Percentiles rank a stretch among this genome's conserved stretches.
phyloP scores from a whole-genome alignment of 257 asterid species.

The Solanum megistacrolobum region DNA sequence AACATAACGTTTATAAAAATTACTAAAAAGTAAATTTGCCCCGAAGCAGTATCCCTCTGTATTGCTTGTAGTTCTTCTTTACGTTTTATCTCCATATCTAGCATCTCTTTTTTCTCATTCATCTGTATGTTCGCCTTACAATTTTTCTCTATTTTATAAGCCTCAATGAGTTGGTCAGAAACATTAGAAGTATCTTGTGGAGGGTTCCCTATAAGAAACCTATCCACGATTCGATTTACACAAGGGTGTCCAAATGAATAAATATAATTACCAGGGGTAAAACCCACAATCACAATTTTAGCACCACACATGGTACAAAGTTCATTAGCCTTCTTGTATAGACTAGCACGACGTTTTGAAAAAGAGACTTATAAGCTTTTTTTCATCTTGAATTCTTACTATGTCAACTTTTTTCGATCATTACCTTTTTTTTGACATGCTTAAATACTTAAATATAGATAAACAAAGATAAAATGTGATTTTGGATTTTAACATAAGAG shows the following conservation, averaged over 20 bases:
- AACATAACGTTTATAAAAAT: neutral
- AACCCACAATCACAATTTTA: constrained; percentile 30
- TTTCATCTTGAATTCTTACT: constrained; percentile 39
- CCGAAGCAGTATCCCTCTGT: neutral
- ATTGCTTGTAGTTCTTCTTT: constrained; percentile 8
- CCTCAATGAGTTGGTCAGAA: neutral
- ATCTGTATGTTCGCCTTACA: constrained; percentile 23
- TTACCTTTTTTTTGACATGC: constrained; percentile 4
- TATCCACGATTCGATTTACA: constrained; percentile 11
- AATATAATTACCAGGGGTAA: constrained; percentile 37
- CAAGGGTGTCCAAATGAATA: constrained; percentile 51
- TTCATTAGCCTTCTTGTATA: constrained; percentile 67
- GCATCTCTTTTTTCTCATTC: neutral
- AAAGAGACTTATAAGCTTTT: constrained; percentile 50
- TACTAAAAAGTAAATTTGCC: no score
- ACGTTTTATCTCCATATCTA: constrained; percentile 13
- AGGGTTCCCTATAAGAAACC: neutral
- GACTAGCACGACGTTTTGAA: constrained; percentile 46
- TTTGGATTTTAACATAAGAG: neutral
- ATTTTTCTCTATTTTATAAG: no score
- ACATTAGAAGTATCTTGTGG: neutral
- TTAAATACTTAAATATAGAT: neutral
- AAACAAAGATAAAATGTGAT: neutral
- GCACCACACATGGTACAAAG: constrained; percentile 47
- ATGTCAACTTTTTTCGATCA: constrained; percentile 43